Conservation (phyloP, 179 eudicot genomes). For the Sideroxylon spinosum region DNA sequence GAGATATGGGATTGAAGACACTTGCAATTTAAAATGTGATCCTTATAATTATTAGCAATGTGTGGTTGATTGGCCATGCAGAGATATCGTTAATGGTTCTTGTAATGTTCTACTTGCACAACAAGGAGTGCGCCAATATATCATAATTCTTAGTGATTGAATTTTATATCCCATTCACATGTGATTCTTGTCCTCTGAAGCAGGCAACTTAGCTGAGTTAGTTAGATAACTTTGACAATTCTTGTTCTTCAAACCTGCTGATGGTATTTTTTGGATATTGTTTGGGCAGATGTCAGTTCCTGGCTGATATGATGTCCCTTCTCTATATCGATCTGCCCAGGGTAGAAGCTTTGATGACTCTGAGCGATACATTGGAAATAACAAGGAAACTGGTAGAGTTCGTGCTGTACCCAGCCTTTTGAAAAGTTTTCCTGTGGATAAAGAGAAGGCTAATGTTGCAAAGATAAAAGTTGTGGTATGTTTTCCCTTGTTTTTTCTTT, state of each 20-base stretch:
- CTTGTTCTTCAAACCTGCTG: too few relatives aligned
- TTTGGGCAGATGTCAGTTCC: slow-evolving; percentile 48
- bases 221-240: too few relatives aligned
- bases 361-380: slow-evolving; percentile 49
- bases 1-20: too few relatives aligned
- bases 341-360: slow-evolving; percentile 66
- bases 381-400: slow-evolving; percentile 42
- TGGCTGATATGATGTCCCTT: slow-evolving; percentile 45
- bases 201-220: not conserved
- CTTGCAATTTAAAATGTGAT: too few relatives aligned
- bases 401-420: slow-evolving; percentile 57
- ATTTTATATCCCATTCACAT: not conserved
- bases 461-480: slow-evolving; percentile 99
- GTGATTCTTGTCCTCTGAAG: slow-evolving; percentile 1
- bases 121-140: too few relatives aligned
- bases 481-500: not conserved
- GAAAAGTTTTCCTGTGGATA: slow-evolving; percentile 68
- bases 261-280: not conserved
- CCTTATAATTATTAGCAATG: too few relatives aligned
- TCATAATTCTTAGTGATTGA: too few relatives aligned
- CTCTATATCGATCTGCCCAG: slow-evolving; percentile 29
- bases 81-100: not conserved
- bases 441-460: slow-evolving; percentile 81
- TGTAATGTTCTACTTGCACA: too few relatives aligned
- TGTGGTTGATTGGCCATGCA: too few relatives aligned